A percentile compares a stretch with the other conserved stretches of the same genome.
phyloP scores from a whole-genome alignment of 2,329 filamentous ascomycete genomes.

The Scytalidium lignicola region DNA sequence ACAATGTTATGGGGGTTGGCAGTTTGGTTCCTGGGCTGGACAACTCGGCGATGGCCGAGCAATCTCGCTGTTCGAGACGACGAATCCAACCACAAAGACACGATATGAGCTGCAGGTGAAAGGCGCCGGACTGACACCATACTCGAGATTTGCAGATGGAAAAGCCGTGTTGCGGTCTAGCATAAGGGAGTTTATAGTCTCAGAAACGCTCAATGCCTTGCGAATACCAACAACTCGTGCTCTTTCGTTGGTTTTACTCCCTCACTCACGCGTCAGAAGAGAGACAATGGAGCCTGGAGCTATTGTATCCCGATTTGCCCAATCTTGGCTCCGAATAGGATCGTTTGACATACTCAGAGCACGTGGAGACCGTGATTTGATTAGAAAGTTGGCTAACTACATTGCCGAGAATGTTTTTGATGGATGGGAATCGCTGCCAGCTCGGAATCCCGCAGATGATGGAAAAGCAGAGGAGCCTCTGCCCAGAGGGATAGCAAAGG shows the following conservation, averaged over 20 bases:
- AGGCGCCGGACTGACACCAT: constrained; percentile 87
- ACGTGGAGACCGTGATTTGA: constrained; percentile 69
- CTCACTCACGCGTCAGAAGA: constrained; percentile 65
- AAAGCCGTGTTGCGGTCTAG: constrained; percentile 89
- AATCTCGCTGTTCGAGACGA: constrained; percentile 89
- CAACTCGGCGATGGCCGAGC: constrained; percentile 93
- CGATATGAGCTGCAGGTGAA: constrained; percentile 93
- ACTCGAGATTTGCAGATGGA: constrained; percentile 93
- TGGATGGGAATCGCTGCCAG: constrained; percentile 81
- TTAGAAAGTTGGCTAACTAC: constrained; percentile 73
- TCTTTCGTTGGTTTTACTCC: constrained; percentile 72
- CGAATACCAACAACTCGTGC: constrained; percentile 83
- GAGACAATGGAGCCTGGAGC: constrained; percentile 85
- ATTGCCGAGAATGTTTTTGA: constrained; percentile 81
- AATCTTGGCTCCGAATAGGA: constrained; percentile 89
- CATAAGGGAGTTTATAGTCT: constrained; percentile 91
- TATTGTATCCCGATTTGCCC: constrained; percentile 86
- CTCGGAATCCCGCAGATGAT: constrained; percentile 45
- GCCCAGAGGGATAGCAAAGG: constrained; percentile 44
- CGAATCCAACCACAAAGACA: constrained; percentile 63
- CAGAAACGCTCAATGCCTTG: constrained; percentile 81
- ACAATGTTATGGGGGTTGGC: constrained; percentile 88
- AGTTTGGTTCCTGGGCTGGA: constrained; percentile 85
- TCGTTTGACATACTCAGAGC: constrained; percentile 90
- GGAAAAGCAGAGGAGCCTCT: constrained; percentile 36